Conservation (phyloP, 225 moss, liverwort and hornwort genomes). For the Physcomitrium patens region DNA sequence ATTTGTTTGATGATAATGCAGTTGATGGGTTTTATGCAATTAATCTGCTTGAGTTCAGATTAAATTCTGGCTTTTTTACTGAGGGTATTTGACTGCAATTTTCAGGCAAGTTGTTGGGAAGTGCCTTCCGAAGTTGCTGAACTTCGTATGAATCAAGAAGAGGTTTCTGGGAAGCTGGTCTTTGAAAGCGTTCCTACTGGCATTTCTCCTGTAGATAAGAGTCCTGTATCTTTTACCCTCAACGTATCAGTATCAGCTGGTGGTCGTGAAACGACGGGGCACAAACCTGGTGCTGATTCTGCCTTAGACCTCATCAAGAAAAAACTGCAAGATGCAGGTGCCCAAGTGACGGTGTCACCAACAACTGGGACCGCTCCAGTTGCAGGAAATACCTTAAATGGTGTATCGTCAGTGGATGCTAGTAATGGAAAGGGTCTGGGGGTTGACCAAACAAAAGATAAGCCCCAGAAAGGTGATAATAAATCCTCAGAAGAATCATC, state of each 20-base stretch:
- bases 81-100: slow-evolving; percentile 18
- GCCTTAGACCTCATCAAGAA: slow-evolving; percentile 91
- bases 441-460: slow-evolving; percentile 69
- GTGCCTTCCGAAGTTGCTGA: slow-evolving; percentile 73
- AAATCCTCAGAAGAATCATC: slow-evolving; percentile 82
- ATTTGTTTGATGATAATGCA: background rate
- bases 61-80: background rate
- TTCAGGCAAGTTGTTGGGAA: slow-evolving; percentile 87
- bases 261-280: slow-evolving; percentile 74
- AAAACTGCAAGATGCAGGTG: slow-evolving; percentile 86
- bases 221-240: slow-evolving; percentile 74
- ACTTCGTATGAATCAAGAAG: slow-evolving; percentile 70
- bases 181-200: slow-evolving; percentile 57
- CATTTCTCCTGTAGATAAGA: slow-evolving; percentile 62
- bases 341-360: slow-evolving; percentile 56
- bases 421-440: slow-evolving; percentile 46
- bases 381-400: slow-evolving; percentile 35
- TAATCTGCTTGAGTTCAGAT: background rate
- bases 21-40: background rate
- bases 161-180: slow-evolving; percentile 40
- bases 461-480: slow-evolving; percentile 60
- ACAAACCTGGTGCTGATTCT: slow-evolving; percentile 68
- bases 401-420: slow-evolving; percentile 45
- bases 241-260: slow-evolving; percentile 79
- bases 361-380: slow-evolving; percentile 42